phyloP scores from a whole-genome alignment of 2,329 filamentous ascomycete genomes.

The Cordyceps pruinosa region DNA sequence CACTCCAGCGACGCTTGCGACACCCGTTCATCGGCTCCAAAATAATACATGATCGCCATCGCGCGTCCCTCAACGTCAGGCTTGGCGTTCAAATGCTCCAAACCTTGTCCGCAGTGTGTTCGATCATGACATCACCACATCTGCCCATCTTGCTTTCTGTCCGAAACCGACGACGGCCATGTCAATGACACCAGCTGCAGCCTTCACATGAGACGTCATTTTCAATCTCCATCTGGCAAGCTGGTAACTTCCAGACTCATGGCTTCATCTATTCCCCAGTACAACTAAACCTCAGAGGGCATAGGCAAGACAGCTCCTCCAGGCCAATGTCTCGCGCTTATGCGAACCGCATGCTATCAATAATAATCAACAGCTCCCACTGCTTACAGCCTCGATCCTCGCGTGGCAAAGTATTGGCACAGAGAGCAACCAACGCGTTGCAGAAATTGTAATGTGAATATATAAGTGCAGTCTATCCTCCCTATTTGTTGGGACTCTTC shows the following conservation, averaged over 20 bases:
- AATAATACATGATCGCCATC: background rate
- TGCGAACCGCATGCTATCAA: too few relatives aligned
- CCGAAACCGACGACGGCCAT: background rate
- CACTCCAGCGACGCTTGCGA: background rate
- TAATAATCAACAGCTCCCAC: background rate
- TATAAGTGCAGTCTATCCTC: background rate
- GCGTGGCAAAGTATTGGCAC: too few relatives aligned
- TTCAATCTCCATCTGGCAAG: too few relatives aligned
- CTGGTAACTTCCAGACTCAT: too few relatives aligned
- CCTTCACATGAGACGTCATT: too few relatives aligned
- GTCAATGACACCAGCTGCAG: too few relatives aligned
- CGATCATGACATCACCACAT: constrained; percentile 12
- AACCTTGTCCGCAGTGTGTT: constrained; percentile 1
- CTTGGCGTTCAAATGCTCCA: background rate
- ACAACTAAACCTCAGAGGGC: too few relatives aligned
- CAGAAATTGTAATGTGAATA: background rate
- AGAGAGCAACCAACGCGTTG: too few relatives aligned
- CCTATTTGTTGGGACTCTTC: too few relatives aligned
- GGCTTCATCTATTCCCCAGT: too few relatives aligned
- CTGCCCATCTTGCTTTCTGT: background rate
- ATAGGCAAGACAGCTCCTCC: too few relatives aligned
- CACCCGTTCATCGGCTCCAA: background rate
- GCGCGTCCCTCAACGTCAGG: background rate
- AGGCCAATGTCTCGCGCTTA: too few relatives aligned
- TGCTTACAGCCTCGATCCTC: background rate